A percentile compares a stretch with the other conserved stretches of the same genome.
Conservation (phyloP, 163 green algal genomes). For the Smithsoniella earleae region DNA sequence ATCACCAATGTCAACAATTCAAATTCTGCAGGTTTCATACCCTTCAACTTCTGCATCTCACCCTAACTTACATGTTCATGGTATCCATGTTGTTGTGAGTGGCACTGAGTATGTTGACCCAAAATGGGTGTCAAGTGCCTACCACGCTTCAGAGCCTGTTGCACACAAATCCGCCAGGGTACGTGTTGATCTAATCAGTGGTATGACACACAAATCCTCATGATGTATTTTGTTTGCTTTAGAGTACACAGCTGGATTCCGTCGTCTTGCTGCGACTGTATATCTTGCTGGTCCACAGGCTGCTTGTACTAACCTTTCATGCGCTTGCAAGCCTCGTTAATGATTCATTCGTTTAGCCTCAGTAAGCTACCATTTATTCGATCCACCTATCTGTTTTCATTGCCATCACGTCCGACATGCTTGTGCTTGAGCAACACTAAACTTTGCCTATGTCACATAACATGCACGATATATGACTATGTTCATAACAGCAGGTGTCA, state of each 20-base stretch:
- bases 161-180: conserved; percentile 2
- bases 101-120: conserved; percentile 15
- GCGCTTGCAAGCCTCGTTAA: neutral
- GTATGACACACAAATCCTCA: neutral
- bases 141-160: conserved; percentile 2
- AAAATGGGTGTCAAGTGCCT: conserved; percentile 1
- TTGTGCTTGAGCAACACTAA: too few relatives aligned
- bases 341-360: neutral
- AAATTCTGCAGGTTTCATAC: conserved; percentile 26
- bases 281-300: neutral
- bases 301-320: neutral
- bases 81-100: neutral
- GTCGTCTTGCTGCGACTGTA: too few relatives aligned
- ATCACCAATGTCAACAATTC: too few relatives aligned
- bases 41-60: neutral
- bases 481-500: too few relatives aligned
- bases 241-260: too few relatives aligned
- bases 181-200: neutral
- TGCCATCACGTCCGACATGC: too few relatives aligned
- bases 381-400: neutral
- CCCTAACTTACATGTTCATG: neutral
- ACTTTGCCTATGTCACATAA: too few relatives aligned
- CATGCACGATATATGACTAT: too few relatives aligned
- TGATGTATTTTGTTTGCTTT: too few relatives aligned
- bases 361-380: neutral